These are phyloP conservation scores for Allomyces macrogynus DNA, from an alignment of 192 early-diverging fungal species.

Conservation along the genomic window DNA sequence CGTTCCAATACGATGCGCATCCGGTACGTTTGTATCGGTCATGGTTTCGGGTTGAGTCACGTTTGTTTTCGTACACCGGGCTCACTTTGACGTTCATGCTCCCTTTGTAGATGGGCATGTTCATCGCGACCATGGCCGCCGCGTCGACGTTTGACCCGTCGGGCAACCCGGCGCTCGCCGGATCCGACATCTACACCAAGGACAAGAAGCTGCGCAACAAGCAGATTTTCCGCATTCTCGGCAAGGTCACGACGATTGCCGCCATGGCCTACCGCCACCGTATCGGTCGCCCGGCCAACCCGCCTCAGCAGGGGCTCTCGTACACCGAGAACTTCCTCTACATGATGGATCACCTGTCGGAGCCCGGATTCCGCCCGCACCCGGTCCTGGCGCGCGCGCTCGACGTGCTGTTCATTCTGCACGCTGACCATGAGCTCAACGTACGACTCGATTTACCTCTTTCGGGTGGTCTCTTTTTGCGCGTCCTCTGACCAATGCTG, in stretches of 20 bases:
- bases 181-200: conserved; percentile 17
- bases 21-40: conserved; percentile 10
- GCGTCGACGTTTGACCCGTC: conserved; percentile 47
- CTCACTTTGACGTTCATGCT: too few species aligned
- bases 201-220: conserved; percentile 18
- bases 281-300: conserved; percentile 21
- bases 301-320: conserved; percentile 21
- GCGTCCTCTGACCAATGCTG: too few species aligned
- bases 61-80: too few species aligned
- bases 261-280: conserved; percentile 39
- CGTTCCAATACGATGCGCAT: conserved; percentile 44
- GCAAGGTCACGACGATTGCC: conserved; percentile 42
- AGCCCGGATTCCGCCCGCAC: conserved; percentile 36
- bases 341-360: conserved; percentile 43
- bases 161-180: conserved; percentile 41
- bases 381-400: conserved; percentile 32
- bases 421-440: conserved; percentile 38
- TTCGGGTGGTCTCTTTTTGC: too few species aligned
- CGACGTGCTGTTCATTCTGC: conserved; percentile 47
- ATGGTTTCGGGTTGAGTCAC: too few species aligned
- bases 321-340: conserved; percentile 47
- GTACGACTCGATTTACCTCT: conserved; percentile 10
- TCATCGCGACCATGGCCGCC: conserved; percentile 35
- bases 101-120: conserved; percentile 22
- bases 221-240: conserved; percentile 36